These are phyloP conservation scores for Periglandula ipomoeae DNA, from an alignment of 2,329 filamentous ascomycete species.

Conservation along the genomic window DNA sequence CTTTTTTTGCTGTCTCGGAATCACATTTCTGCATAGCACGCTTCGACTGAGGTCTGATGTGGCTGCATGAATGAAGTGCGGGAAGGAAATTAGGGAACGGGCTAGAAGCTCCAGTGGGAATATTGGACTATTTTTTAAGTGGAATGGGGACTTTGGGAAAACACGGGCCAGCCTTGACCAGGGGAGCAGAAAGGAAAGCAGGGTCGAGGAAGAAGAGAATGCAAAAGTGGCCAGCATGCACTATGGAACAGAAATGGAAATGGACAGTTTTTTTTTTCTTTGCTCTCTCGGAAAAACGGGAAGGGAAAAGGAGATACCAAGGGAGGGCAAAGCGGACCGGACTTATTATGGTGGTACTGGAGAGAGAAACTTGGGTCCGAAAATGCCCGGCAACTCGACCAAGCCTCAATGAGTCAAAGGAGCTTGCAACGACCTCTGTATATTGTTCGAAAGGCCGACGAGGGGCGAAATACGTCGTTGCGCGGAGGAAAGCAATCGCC, in stretches of 20 bases:
- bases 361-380: background rate
- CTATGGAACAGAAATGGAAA: background rate
- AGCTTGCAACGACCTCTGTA: slow-evolving; percentile 20
- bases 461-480: background rate
- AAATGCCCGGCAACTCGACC: background rate
- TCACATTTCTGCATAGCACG: slow-evolving; percentile 17
- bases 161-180: slow-evolving; percentile 18
- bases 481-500: slow-evolving; percentile 11
- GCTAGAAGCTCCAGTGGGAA: slow-evolving; percentile 3
- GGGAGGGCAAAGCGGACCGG: background rate
- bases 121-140: slow-evolving; percentile 11
- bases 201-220: slow-evolving; percentile 22
- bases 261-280: background rate
- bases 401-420: slow-evolving; percentile 10
- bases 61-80: slow-evolving; percentile 10
- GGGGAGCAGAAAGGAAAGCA: background rate
- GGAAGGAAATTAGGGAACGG: slow-evolving; percentile 9
- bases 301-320: background rate
- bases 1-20: slow-evolving; percentile 11
- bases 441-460: slow-evolving; percentile 16
- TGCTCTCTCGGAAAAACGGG: slow-evolving; percentile 3
- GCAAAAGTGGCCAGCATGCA: slow-evolving; percentile 16
- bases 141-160: slow-evolving; percentile 17
- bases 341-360: background rate
- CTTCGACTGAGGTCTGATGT: slow-evolving; percentile 10